phyloP scores from a whole-genome alignment of 768 basidiomycete genomes.

The Pleurotus ostreatus region DNA sequence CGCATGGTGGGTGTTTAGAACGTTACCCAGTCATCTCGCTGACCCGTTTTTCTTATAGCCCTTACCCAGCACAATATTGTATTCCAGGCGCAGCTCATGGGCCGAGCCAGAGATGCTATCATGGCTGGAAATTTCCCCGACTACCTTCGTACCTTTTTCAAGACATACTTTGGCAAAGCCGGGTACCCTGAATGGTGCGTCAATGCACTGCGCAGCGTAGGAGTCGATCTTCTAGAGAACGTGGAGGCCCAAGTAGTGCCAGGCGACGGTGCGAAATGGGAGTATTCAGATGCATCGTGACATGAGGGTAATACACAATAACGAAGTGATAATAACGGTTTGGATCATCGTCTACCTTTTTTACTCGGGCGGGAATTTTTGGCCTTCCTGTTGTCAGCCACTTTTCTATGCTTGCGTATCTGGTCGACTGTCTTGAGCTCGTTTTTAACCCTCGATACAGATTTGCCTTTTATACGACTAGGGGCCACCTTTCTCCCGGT shows the following conservation, averaged over 20 bases:
- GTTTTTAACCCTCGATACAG: conserved; percentile 61
- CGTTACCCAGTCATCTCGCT: conserved; percentile 7
- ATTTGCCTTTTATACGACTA: conserved; percentile 55
- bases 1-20: conserved; percentile 56
- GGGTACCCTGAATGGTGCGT: conserved; percentile 90
- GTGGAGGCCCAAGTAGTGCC: conserved; percentile 44
- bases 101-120: conserved; percentile 79
- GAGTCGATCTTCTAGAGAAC: conserved; percentile 74
- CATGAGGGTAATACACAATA: neutral
- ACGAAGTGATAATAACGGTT: neutral
- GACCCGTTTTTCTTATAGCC: conserved; percentile 34
- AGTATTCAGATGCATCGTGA: conserved; percentile 48
- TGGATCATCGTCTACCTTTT: conserved; percentile 37
- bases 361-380: conserved; percentile 77
- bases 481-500: conserved; percentile 33
- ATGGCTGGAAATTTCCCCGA: conserved; percentile 72
- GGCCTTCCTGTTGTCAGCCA: conserved; percentile 58
- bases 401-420: conserved; percentile 73
- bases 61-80: conserved; percentile 80
- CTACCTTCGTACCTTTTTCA: conserved; percentile 75
- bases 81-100: conserved; percentile 87
- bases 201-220: conserved; percentile 77
- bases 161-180: conserved; percentile 67
- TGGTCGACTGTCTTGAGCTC: conserved; percentile 88
- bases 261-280: conserved; percentile 76